phyloP scores from a whole-genome alignment of 2,329 filamentous ascomycete species.

The Aspergillus melleus region DNA sequence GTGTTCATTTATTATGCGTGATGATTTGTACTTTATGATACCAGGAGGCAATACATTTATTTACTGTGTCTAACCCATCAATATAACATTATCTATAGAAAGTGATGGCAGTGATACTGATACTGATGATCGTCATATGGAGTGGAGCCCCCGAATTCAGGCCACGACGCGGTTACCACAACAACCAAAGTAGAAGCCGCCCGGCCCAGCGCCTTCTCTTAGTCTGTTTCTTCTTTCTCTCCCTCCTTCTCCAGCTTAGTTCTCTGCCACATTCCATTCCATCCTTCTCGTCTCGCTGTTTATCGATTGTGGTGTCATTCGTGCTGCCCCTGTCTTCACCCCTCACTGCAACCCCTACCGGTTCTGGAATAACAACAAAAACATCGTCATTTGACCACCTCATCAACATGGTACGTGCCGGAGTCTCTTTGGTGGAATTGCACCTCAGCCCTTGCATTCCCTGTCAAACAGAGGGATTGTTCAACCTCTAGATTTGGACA shows the following conservation, averaged over 20 bases:
- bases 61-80: neutral
- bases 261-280: neutral
- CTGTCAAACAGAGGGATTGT: neutral
- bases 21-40: constrained; percentile 1
- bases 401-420: neutral
- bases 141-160: neutral
- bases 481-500: neutral
- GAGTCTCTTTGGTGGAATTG: neutral
- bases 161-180: constrained; percentile 19
- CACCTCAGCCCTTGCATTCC: neutral
- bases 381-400: neutral
- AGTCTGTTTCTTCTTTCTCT: neutral
- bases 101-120: too few species aligned
- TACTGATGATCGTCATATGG: neutral
- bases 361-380: neutral
- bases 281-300: neutral
- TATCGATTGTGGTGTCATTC: neutral
- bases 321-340: constrained; percentile 1
- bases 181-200: constrained; percentile 13
- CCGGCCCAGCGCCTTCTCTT: constrained; percentile 1
- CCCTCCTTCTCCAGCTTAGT: neutral
- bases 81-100: too few species aligned
- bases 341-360: constrained; percentile 1
- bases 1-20: neutral
- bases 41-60: neutral